phyloP scores from a whole-genome alignment of 306 rosid genomes.

The Castanospermum australe region DNA sequence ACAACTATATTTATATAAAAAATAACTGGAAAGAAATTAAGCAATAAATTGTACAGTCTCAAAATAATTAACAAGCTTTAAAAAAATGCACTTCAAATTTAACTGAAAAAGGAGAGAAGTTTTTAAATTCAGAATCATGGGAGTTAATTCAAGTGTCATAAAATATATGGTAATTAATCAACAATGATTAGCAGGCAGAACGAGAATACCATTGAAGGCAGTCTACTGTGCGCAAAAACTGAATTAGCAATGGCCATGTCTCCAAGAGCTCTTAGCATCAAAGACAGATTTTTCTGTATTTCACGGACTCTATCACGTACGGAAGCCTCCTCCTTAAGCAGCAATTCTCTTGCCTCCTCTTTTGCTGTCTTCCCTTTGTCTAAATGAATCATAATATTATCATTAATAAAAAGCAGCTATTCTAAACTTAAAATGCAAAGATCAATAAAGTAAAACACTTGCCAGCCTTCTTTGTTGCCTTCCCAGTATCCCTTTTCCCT shows the following conservation, averaged over 20 bases:
- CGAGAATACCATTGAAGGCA: slow-evolving; percentile 78
- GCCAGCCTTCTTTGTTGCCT: slow-evolving; percentile 82
- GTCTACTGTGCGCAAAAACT: slow-evolving; percentile 85
- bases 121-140: neutral
- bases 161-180: slow-evolving; percentile 15
- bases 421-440: neutral
- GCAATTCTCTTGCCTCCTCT: slow-evolving; percentile 90
- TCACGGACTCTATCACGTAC: slow-evolving; percentile 66
- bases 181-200: slow-evolving; percentile 6
- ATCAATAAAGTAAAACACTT: slow-evolving; percentile 36
- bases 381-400: slow-evolving; percentile 24
- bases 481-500: slow-evolving; percentile 73
- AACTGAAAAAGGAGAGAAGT: neutral
- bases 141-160: slow-evolving; percentile 23
- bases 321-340: slow-evolving; percentile 81
- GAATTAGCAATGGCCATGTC: slow-evolving; percentile 88
- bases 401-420: neutral
- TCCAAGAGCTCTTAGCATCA: slow-evolving; percentile 83
- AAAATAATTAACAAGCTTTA: neutral
- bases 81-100: neutral
- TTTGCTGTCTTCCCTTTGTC: slow-evolving; percentile 91
- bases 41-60: neutral
- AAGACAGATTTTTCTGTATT: slow-evolving; percentile 63
- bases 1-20: neutral
- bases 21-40: neutral